phyloP scores from a whole-genome alignment of 2,329 filamentous ascomycete species.

The Fusarium paranaense region DNA sequence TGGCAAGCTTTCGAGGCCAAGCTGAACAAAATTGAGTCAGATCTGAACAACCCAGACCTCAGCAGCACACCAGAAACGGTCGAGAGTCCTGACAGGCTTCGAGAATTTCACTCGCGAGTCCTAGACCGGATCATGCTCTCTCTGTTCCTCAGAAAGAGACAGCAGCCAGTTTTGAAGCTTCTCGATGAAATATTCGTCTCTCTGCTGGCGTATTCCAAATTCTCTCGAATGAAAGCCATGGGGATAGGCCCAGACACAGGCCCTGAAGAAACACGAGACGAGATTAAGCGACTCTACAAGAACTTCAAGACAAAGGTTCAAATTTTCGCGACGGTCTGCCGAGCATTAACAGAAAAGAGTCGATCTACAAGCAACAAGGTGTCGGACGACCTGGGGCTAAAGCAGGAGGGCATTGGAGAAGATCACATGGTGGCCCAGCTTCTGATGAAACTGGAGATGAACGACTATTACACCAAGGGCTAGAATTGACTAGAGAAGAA shows the following conservation, averaged over 20 bases:
- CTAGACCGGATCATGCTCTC: slow-evolving; percentile 81
- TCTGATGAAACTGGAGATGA: slow-evolving; percentile 77
- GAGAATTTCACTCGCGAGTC: slow-evolving; percentile 76
- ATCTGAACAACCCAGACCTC: slow-evolving; percentile 60
- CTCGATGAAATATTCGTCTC: slow-evolving; percentile 81
- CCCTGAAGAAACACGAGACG: slow-evolving; percentile 7
- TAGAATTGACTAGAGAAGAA: slow-evolving; percentile 7
- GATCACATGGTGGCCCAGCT: slow-evolving; percentile 76
- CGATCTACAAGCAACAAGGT: slow-evolving; percentile 49
- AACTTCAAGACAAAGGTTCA: slow-evolving; percentile 78
- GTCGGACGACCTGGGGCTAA: slow-evolving; percentile 48
- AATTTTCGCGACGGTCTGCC: slow-evolving; percentile 80
- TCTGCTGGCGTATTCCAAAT: slow-evolving; percentile 78
- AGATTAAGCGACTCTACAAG: slow-evolving; percentile 65
- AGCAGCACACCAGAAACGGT: slow-evolving; percentile 46
- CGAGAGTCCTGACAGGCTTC: slow-evolving; percentile 72
- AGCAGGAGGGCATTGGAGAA: slow-evolving; percentile 52
- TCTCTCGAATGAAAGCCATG: slow-evolving; percentile 53
- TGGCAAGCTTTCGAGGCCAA: slow-evolving; percentile 79
- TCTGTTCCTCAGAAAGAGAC: slow-evolving; percentile 79
- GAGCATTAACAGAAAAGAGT: slow-evolving; percentile 73
- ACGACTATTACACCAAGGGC: slow-evolving; percentile 67
- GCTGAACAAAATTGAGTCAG: slow-evolving; percentile 71
- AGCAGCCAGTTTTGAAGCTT: slow-evolving; percentile 77
- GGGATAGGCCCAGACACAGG: slow-evolving; percentile 40